These are phyloP conservation scores for Cafeteria roenbergensis DNA, from an alignment of 108 stramenopile species.

Conservation along the genomic window DNA sequence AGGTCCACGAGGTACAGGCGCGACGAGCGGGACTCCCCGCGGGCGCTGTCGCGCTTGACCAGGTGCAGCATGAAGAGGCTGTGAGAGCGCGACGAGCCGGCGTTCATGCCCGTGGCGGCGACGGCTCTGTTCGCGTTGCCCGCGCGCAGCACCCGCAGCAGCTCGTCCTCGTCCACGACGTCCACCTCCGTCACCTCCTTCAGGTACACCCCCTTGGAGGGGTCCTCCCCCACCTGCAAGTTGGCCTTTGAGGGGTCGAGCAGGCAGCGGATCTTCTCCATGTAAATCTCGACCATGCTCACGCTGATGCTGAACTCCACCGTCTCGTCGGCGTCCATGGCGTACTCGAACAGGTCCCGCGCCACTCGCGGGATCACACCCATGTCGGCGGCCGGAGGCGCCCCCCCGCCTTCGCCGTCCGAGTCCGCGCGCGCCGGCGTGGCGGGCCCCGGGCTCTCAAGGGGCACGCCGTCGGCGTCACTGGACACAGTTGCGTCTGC, in stretches of 20 bases:
- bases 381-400: slow-evolving; percentile 4
- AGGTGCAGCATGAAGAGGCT: slow-evolving; percentile 70
- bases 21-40: slow-evolving; percentile 32
- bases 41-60: slow-evolving; percentile 18
- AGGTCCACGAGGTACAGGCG: slow-evolving; percentile 86
- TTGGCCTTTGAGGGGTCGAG: slow-evolving; percentile 11
- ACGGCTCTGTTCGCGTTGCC: slow-evolving; percentile 77
- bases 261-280: slow-evolving; percentile 24
- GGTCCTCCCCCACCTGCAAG: slow-evolving; percentile 17
- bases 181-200: slow-evolving; percentile 12
- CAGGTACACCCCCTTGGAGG: slow-evolving; percentile 12
- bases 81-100: slow-evolving; percentile 79
- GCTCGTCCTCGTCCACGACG: slow-evolving; percentile 51
- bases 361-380: slow-evolving; percentile 33
- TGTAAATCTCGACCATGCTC: slow-evolving; percentile 34
- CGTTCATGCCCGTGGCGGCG: slow-evolving; percentile 90
- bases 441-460: neutral
- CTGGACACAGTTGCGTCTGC: neutral
- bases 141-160: slow-evolving; percentile 58
- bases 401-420: too few species aligned
- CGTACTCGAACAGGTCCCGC: slow-evolving; percentile 19
- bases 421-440: neutral
- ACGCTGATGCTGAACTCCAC: slow-evolving; percentile 7
- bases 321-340: slow-evolving; percentile 1
- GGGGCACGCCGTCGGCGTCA: neutral